Evolutionary conservation across 1,284 basidiomycete genomes (phyloP).

Genomic region (Marasmius tenuissimus): DNA sequence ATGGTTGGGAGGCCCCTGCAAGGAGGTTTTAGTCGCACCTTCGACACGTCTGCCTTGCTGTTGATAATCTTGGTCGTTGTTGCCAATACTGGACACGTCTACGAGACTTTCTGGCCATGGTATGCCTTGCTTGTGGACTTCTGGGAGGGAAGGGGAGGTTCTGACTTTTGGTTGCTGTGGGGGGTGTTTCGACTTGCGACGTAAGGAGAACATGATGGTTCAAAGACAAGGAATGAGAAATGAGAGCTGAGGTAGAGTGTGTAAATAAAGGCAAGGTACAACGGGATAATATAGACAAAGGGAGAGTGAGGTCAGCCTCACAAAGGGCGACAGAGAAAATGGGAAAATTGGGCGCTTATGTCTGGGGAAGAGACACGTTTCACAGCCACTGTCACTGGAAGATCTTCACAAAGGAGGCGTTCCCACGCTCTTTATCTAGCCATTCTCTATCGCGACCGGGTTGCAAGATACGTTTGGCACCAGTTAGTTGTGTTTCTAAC

Average conservation of each 20-base stretch:
- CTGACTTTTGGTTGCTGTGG: conserved; percentile 46
- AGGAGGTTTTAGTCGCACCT: conserved; percentile 68
- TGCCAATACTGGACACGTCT: conserved; percentile 61
- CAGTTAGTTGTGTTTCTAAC: too few species aligned
- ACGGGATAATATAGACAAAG: conserved; percentile 19
- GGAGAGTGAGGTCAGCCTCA: conserved; percentile 2
- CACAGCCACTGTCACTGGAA: neutral
- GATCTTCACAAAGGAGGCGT: neutral
- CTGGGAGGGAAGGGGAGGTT: conserved; percentile 73
- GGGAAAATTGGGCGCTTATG: conserved; percentile 5
- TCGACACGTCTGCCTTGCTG: conserved; percentile 32
- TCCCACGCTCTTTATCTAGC: neutral
- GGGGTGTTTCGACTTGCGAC: conserved; percentile 63
- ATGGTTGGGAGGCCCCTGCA: conserved; percentile 43
- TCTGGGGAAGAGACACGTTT: neutral
- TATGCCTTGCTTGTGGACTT: conserved; percentile 68
- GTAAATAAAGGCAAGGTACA: conserved; percentile 8
- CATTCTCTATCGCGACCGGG: too few species aligned
- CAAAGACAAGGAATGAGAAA: conserved; percentile 16
- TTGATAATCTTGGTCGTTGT: conserved; percentile 35
- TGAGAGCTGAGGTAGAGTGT: conserved; percentile 9
- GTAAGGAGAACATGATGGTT: conserved; percentile 68
- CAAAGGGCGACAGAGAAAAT: conserved; percentile 9
- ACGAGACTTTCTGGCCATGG: conserved; percentile 81
- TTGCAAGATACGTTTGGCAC: too few species aligned